Evolutionary conservation across 140 eudicot species (phyloP).

Genomic region (Anethum foeniculum): DNA sequence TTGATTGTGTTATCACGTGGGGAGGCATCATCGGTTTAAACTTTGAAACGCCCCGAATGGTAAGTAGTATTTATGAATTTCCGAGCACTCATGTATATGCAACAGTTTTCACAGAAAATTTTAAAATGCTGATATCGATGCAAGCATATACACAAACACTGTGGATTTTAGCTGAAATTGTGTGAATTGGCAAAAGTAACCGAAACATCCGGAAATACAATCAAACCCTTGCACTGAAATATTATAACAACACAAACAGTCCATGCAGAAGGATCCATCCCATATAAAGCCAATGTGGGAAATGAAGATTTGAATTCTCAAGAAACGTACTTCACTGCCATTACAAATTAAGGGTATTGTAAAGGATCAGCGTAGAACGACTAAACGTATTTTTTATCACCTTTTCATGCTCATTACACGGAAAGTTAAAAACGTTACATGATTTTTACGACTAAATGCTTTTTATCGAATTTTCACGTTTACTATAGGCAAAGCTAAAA

Average conservation of each 20-base stretch:
- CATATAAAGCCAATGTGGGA: not conserved
- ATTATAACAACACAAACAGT: not conserved
- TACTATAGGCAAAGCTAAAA: too few species aligned
- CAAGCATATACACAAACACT: not conserved
- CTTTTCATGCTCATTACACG: too few species aligned
- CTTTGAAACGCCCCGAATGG: constrained; percentile 1
- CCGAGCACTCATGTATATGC: not conserved
- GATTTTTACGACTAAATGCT: too few species aligned
- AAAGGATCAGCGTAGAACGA: too few species aligned
- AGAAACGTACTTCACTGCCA: too few species aligned
- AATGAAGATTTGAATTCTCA: not conserved
- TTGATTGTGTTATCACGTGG: constrained; percentile 1
- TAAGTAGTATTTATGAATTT: constrained; percentile 1
- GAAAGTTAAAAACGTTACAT: not conserved
- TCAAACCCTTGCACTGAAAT: not conserved
- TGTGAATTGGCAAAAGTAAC: not conserved
- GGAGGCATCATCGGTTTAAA: not conserved
- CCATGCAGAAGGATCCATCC: not conserved
- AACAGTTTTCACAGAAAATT: not conserved
- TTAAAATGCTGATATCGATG: not conserved
- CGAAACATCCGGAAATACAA: not conserved
- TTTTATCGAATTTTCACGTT: too few species aligned
- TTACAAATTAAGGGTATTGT: too few species aligned
- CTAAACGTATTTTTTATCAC: too few species aligned
- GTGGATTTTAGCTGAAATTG: not conserved